A percentile compares a stretch with the other conserved stretches of the same genome.
phyloP scores from a whole-genome alignment of 2,329 filamentous ascomycete genomes.

The Colletotrichum liaoningense region DNA sequence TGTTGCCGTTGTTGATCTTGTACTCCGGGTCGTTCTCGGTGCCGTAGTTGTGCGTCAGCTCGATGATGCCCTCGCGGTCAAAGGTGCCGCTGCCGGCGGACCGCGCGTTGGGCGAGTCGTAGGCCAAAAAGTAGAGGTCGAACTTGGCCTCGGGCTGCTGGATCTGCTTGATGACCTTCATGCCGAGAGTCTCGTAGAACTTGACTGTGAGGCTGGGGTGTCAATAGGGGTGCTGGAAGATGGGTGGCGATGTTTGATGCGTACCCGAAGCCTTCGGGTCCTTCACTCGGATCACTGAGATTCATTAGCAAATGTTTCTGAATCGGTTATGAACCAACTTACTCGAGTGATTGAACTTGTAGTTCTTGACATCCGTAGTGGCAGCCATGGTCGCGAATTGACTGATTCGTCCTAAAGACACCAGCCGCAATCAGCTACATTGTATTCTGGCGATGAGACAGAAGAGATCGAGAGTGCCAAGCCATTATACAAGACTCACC shows the following conservation, averaged over 20 bases:
- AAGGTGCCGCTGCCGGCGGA: constrained; percentile 78
- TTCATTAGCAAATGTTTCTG: constrained; percentile 29
- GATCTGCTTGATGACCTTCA: constrained; percentile 85
- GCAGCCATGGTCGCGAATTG: constrained; percentile 68
- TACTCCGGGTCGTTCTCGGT: constrained; percentile 87
- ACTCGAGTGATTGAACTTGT: constrained; percentile 89
- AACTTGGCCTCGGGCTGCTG: constrained; percentile 90
- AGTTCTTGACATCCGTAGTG: constrained; percentile 78
- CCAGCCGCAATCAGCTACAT: neutral
- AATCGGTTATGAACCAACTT: constrained; percentile 38
- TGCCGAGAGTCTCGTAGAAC: constrained; percentile 93
- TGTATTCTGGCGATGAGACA: neutral
- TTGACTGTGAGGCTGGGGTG: constrained; percentile 66
- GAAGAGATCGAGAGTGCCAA: neutral
- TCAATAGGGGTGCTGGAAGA: constrained; percentile 1
- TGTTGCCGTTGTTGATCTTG: constrained; percentile 88
- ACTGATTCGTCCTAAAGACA: constrained; percentile 21
- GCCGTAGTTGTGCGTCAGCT: constrained; percentile 87
- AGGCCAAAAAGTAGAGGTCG: constrained; percentile 94
- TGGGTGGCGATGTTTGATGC: constrained; percentile 33
- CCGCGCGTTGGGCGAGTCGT: constrained; percentile 80
- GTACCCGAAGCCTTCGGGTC: constrained; percentile 84
- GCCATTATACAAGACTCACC: neutral
- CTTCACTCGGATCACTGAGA: constrained; percentile 86
- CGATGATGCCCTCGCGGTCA: constrained; percentile 90